A percentile compares a stretch with the other conserved stretches of the same genome.
Evolutionary conservation across 208 protist genomes (phyloP).

Genomic region (Trypanosoma cruzi): DNA sequence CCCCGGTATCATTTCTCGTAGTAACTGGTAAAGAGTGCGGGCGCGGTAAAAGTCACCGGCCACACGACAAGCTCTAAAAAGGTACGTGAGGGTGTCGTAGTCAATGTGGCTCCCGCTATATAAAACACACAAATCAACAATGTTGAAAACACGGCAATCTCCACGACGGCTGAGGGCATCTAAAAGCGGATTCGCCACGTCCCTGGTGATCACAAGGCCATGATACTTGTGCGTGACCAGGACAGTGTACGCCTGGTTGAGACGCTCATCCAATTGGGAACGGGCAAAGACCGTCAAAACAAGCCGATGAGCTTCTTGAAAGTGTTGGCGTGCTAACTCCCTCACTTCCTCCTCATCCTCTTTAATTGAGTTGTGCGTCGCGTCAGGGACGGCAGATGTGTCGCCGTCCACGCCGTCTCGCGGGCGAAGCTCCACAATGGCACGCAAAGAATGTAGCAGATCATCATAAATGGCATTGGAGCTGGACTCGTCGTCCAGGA

Average conservation of each 20-base stretch:
- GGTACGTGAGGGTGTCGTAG: constrained; percentile 65
- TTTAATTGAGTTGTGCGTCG: background rate
- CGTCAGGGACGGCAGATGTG: background rate
- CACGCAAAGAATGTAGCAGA: constrained; percentile 70
- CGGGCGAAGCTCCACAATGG: constrained; percentile 78
- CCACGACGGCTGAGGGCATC: constrained; percentile 64
- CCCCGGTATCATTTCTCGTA: constrained; percentile 78
- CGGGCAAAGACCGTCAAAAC: constrained; percentile 38
- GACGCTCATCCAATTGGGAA: constrained; percentile 56
- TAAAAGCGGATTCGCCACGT: constrained; percentile 61
- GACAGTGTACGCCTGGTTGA: constrained; percentile 83
- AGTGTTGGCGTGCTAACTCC: constrained; percentile 8
- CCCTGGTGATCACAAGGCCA: constrained; percentile 68
- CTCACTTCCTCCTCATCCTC: constrained; percentile 6
- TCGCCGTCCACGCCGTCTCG: constrained; percentile 24
- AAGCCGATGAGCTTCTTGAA: constrained; percentile 31
- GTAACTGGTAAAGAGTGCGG: constrained; percentile 65
- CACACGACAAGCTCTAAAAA: constrained; percentile 77
- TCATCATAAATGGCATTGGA: constrained; percentile 68
- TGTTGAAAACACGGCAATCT: constrained; percentile 86
- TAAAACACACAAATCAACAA: constrained; percentile 84
- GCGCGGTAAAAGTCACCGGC: constrained; percentile 84
- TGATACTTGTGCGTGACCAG: constrained; percentile 91
- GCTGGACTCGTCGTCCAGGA: constrained; percentile 54
- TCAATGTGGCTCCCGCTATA: constrained; percentile 80